Evolutionary conservation across 768 basidiomycete species (phyloP).

Genomic region (Amylocystis lapponica): DNA sequence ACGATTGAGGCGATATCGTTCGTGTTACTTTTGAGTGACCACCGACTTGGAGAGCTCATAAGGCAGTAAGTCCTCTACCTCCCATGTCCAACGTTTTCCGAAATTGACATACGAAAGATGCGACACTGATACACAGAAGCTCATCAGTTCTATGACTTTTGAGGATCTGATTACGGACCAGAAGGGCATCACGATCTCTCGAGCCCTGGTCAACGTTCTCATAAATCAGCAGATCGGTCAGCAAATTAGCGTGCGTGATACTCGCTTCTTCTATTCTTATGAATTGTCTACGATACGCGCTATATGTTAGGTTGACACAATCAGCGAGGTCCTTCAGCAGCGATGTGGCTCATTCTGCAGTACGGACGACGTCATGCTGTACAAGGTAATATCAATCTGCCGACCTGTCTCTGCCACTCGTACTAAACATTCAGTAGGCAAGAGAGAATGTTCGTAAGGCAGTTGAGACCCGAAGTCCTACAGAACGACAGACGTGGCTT

Average conservation of each 20-base stretch:
- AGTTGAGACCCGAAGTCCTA: slow-evolving; percentile 67
- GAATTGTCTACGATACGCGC: no score
- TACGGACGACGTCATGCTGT: slow-evolving; percentile 95
- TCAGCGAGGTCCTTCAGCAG: slow-evolving; percentile 91
- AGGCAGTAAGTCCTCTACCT: slow-evolving; percentile 49
- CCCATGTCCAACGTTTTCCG: not conserved
- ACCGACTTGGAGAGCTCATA: slow-evolving; percentile 81
- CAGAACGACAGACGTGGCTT: slow-evolving; percentile 74
- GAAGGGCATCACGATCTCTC: slow-evolving; percentile 82
- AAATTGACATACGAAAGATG: slow-evolving; percentile 43
- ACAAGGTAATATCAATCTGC: slow-evolving; percentile 57
- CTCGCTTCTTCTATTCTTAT: not conserved
- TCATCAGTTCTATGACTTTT: slow-evolving; percentile 69
- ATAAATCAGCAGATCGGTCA: slow-evolving; percentile 98
- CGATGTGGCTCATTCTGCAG: slow-evolving; percentile 97
- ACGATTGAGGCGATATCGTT: slow-evolving; percentile 95
- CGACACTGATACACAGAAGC: slow-evolving; percentile 62
- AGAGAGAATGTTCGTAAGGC: slow-evolving; percentile 92
- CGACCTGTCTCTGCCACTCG: not conserved
- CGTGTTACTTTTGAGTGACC: slow-evolving; percentile 86
- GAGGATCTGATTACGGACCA: slow-evolving; percentile 82
- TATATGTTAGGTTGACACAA: slow-evolving; percentile 93
- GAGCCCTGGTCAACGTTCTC: slow-evolving; percentile 87
- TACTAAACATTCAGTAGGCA: slow-evolving; percentile 44
- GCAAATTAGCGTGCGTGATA: slow-evolving; percentile 78